These are phyloP conservation scores for Allium cepa DNA, from an alignment of 106 monocot species.

Conservation along the genomic window DNA sequence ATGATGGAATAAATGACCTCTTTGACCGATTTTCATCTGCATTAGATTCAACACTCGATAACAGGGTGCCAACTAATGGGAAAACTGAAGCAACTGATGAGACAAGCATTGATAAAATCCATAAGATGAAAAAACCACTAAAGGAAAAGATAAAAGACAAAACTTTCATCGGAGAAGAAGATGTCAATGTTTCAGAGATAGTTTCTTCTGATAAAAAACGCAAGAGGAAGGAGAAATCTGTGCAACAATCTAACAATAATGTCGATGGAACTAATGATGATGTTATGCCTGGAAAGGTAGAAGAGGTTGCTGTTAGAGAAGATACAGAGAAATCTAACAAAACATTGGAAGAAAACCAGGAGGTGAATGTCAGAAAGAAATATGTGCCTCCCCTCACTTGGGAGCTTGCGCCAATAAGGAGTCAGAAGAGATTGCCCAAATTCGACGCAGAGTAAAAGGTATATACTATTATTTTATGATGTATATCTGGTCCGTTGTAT, in stretches of 20 bases:
- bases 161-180: conserved; percentile 2
- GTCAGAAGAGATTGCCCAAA: conserved; percentile 60
- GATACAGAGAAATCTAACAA: background rate
- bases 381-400: conserved; percentile 73
- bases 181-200: background rate
- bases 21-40: conserved; percentile 42
- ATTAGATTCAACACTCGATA: conserved; percentile 9
- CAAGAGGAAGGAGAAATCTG: conserved; percentile 4
- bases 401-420: conserved; percentile 29
- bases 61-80: background rate
- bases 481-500: background rate
- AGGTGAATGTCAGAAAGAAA: conserved; percentile 14
- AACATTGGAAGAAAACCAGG: conserved; percentile 2
- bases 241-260: background rate
- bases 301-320: background rate
- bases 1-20: conserved; percentile 57
- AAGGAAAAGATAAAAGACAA: conserved; percentile 15
- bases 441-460: conserved; percentile 59
- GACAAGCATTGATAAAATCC: background rate
- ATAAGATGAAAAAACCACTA: conserved; percentile 28
- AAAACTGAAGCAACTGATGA: background rate
- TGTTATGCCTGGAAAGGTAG: background rate
- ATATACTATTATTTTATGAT: too few relatives aligned
- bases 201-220: background rate
- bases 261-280: background rate